Base-by-base conservation (phyloP, 2,329 filamentous ascomycete species). In the Dissoconium aciculare region DNA sequence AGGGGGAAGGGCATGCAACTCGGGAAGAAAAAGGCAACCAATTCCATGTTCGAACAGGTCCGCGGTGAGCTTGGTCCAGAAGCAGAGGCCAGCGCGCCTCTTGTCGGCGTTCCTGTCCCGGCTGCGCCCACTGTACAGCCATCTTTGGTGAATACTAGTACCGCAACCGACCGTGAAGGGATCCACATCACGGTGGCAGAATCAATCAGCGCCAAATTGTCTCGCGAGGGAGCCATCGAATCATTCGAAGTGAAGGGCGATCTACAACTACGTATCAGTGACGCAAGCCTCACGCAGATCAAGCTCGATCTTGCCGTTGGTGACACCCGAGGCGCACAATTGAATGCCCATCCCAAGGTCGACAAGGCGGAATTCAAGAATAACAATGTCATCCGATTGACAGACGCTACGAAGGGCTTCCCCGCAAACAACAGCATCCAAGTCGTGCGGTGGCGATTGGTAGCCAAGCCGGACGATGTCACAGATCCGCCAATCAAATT, bases 1-100 rank as follows among this genome's bases (percentile, higher is more conserved):
- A 83, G 91, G 60, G 84, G 83, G 48, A 98, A 98, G 66, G 89
- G 89, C 45, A 98, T 98, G 91, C 87, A 95, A 58, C 67, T 98
- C 34, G 89, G 89, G 59, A 95, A 95, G 67, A 98, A 98, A 64
- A 95, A 95, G 66, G 85, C 82, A 13, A 92, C 80, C 16, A 87
- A 91, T 56, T 87, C 92, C 56, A 93, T 95, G 68, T 95, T 92
- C 54, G 87, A 95, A 59, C 80, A 85, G 49, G 85, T 98, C 17
- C 78, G 84, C 43, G 82, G 81, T 36, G 87, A 95, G 42, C 67
- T 95, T 52, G 85, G 84, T n/a, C 69, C 77, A 21, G 83, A 92
- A 51, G 74, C 74, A 21, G 84, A 93, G 52, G 76, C 84, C 35
- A 58, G 60, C 33, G 59, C 58, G 26, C 83, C 83, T 21, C 66